These are phyloP conservation scores for Leishmania gerbilli DNA, from an alignment of 208 protist species.

Conservation along the genomic window DNA sequence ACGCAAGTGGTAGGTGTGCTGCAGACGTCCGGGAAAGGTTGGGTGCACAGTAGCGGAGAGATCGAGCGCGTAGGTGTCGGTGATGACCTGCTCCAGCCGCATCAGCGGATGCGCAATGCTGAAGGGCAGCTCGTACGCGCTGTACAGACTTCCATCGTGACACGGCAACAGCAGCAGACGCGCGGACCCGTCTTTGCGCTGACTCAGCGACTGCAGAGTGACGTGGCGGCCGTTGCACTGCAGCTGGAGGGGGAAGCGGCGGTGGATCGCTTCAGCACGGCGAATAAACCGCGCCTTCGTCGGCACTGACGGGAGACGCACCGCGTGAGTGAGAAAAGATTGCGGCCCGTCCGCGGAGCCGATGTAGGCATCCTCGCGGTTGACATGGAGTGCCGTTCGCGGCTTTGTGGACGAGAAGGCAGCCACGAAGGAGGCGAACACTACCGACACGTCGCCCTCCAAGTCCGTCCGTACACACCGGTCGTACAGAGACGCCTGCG, in stretches of 20 bases:
- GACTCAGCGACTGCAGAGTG: conserved; percentile 35
- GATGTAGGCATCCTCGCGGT: conserved; percentile 30
- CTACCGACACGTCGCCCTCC: conserved; percentile 43
- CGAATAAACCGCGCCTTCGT: conserved; percentile 23
- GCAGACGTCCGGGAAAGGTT: conserved; percentile 3
- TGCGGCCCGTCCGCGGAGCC: conserved; percentile 38
- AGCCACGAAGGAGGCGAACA: conserved; percentile 19
- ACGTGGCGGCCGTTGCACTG: conserved; percentile 34
- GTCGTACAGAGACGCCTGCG: conserved; percentile 24
- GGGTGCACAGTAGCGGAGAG: conserved; percentile 27
- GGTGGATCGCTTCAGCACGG: conserved; percentile 19
- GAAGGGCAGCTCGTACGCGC: conserved; percentile 52
- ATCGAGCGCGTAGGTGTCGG: conserved; percentile 47
- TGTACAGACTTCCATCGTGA: conserved; percentile 64
- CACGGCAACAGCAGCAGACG: conserved; percentile 51
- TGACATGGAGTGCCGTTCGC: conserved; percentile 7
- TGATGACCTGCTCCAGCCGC: conserved; percentile 60
- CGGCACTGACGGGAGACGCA: conserved; percentile 34
- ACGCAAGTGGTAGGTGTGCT: conserved; percentile 37
- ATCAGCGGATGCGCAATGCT: conserved; percentile 56
- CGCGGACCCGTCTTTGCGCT: conserved; percentile 28
- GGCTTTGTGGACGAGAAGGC: conserved; percentile 2
- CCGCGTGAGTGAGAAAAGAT: conserved; percentile 38
- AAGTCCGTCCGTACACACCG: conserved; percentile 43
- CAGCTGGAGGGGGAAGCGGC: conserved; percentile 24